A percentile compares a stretch with the other conserved stretches of the same genome.
These are phyloP conservation scores for Starmera pachycereana DNA, from an alignment of 805 yeast species.

Conservation along the genomic window DNA sequence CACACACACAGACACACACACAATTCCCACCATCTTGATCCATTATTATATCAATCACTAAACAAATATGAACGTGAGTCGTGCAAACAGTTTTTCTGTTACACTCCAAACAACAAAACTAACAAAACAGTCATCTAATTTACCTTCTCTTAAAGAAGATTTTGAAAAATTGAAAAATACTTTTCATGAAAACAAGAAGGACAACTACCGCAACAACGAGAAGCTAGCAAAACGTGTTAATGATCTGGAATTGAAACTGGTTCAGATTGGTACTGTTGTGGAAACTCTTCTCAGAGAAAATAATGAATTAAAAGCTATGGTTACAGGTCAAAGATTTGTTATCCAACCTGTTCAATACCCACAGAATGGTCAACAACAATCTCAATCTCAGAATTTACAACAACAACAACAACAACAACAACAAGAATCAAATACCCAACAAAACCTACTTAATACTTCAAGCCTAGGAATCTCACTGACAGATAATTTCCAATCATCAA, in stretches of 20 bases:
- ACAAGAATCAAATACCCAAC: conserved; percentile 3
- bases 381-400: conserved; percentile 1
- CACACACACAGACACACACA: no score
- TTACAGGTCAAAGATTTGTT: conserved; percentile 15
- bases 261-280: conserved; percentile 13
- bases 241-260: conserved; percentile 12
- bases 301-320: conserved; percentile 14
- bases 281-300: conserved; percentile 18
- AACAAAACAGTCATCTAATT: neutral
- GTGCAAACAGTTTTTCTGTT: no score
- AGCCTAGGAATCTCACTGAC: neutral
- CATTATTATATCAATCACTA: no score
- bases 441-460: neutral
- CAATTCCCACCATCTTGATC: no score
- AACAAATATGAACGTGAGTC: no score
- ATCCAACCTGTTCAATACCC: conserved; percentile 10
- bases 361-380: neutral
- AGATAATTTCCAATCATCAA: neutral
- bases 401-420: conserved; percentile 1
- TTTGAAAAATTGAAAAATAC: neutral
- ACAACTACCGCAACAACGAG: conserved; percentile 6
- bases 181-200: neutral
- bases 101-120: no score
- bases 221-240: conserved; percentile 12
- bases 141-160: neutral